Conservation (phyloP, 441 rosid species). For the Isatis lusitanica region DNA sequence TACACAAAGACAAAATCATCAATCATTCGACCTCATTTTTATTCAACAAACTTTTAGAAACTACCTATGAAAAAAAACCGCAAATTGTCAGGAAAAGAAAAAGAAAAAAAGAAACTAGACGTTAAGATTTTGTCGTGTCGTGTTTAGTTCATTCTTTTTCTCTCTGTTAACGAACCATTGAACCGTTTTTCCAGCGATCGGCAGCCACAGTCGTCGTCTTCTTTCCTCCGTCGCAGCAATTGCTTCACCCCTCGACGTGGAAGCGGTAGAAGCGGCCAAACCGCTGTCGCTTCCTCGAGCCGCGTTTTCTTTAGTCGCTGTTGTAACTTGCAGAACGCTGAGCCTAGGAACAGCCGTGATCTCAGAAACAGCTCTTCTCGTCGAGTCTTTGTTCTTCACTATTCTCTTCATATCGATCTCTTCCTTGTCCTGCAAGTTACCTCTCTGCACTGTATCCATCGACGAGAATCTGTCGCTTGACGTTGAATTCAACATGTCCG, state of each 20-base stretch:
- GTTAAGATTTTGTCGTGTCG: constrained; percentile 28
- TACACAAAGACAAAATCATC: not conserved
- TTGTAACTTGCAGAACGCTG: not conserved
- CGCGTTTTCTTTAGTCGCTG: constrained; percentile 33
- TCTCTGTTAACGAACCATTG: constrained; percentile 79
- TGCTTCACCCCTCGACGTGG: not conserved
- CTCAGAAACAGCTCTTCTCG: constrained; percentile 74
- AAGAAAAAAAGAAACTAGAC: constrained; percentile 2
- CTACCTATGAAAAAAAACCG: not conserved
- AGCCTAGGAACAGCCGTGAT: constrained; percentile 55
- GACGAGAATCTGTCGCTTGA: constrained; percentile 55
- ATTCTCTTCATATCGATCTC: constrained; percentile 50
- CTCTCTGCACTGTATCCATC: constrained; percentile 16
- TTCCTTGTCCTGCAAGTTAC: constrained; percentile 45
- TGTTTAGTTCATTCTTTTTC: constrained; percentile 29
- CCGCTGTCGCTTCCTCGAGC: constrained; percentile 18
- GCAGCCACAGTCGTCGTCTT: constrained; percentile 66
- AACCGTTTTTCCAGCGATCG: constrained; percentile 71
- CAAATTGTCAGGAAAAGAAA: not conserved
- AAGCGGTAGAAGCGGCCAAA: constrained; percentile 29
- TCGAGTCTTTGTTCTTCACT: constrained; percentile 46
- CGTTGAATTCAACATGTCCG: constrained; percentile 56
- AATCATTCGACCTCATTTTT: not conserved
- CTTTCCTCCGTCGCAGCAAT: constrained; percentile 50
- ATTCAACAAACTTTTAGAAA: not conserved